Evolutionary conservation across 2,329 filamentous ascomycete species (phyloP).

Genomic region (Aspergillus oerlinghausenensis): DNA sequence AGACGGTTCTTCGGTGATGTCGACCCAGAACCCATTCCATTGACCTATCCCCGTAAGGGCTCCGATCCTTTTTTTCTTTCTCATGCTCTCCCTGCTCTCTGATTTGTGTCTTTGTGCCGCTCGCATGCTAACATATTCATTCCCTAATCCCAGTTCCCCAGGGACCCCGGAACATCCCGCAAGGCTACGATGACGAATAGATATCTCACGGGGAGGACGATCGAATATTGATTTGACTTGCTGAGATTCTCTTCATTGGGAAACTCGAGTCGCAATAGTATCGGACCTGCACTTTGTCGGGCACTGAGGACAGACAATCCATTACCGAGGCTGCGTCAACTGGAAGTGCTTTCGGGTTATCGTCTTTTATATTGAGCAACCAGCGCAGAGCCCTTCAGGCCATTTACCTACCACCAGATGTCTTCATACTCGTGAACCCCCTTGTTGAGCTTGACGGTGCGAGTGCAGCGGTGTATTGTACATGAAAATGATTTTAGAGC

Average conservation of each 20-base stretch:
- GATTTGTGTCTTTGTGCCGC: background rate
- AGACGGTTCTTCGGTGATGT: constrained; percentile 69
- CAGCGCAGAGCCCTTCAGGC: background rate
- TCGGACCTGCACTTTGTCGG: background rate
- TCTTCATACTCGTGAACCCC: constrained; percentile 6
- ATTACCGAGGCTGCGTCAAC: background rate
- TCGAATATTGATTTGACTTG: constrained; percentile 10
- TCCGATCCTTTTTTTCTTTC: background rate
- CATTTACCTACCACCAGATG: background rate
- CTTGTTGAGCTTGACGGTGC: background rate
- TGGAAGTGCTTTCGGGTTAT: background rate
- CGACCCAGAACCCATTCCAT: constrained; percentile 66
- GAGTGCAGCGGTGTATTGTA: constrained; percentile 15
- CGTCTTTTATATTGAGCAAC: background rate
- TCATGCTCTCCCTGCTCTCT: background rate
- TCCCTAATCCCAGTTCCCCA: constrained; percentile 36
- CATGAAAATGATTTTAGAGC: constrained; percentile 15
- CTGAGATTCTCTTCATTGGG: background rate
- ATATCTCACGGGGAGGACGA: constrained; percentile 3
- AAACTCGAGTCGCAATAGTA: background rate
- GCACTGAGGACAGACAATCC: background rate
- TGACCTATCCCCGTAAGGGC: constrained; percentile 86
- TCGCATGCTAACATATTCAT: background rate
- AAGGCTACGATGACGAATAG: constrained; percentile 46
- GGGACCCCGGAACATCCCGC: constrained; percentile 42